Conservation (phyloP, 306 rosid genomes). For the Delonix regia region DNA sequence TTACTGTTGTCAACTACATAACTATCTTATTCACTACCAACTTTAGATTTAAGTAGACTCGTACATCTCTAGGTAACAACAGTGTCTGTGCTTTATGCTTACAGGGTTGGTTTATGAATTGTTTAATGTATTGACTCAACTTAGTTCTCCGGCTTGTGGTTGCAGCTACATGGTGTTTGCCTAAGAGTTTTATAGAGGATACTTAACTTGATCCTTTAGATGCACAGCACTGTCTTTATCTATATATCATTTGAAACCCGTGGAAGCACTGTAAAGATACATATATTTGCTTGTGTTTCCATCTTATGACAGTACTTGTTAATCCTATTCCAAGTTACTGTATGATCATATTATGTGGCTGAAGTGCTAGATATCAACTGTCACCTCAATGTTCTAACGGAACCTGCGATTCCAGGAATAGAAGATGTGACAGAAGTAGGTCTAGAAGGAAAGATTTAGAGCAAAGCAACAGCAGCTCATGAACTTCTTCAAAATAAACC, state of each 20-base stretch:
- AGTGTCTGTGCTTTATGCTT: not conserved
- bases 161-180: not conserved
- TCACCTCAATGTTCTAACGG: not conserved
- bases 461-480: not conserved
- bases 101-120: not conserved
- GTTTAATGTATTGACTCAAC: not conserved
- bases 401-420: not conserved
- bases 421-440: not conserved
- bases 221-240: too few species aligned
- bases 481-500: not conserved
- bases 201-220: too few species aligned
- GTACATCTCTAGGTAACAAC: not conserved
- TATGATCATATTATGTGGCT: not conserved
- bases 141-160: not conserved
- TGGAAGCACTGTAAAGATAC: too few species aligned
- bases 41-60: not conserved
- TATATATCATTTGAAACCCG: too few species aligned
- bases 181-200: too few species aligned
- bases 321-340: not conserved
- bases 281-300: not conserved
- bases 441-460: too few species aligned
- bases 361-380: not conserved
- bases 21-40: not conserved
- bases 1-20: not conserved
- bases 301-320: not conserved